Evolutionary conservation across 108 stramenopile genomes (phyloP), one percentile per base, ranked within the genome.

Genomic region (Skeletonema menzelii): DNA sequence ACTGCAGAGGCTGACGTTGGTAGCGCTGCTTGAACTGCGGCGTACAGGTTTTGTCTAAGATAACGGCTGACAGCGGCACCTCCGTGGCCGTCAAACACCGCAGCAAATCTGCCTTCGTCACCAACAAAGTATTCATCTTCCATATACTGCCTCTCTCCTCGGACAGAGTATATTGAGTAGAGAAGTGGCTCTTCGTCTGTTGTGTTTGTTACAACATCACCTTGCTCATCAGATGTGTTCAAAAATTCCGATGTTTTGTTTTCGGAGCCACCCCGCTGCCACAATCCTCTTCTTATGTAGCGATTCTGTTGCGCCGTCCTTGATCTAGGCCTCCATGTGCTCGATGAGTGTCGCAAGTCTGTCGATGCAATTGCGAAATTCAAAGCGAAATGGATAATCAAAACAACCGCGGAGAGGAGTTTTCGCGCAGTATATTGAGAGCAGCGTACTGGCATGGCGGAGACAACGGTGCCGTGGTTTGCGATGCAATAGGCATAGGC

Each of bases 31-130:
- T 90, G 88, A 53, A 84, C 68, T 22, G 57, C 81, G 6, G 84
- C 91, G 55, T 87, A 88, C 13, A 98, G 60, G 73, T 97, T 94
- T 65, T 94, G 85, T 27, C 86, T 59, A 22, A 94, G 72, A 69
- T 93, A 98, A 2, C 77, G 75, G 22, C 91, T 88, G 3, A 98
- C 96, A 15, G 90, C 85, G 31, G 53, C 65, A 11, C 96, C 95
- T 32, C 98, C 98, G 72, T 99, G 98, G 4, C 98, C 98, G 73
- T 99, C 98, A 78, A 98, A 98, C 7, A 97, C 97, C 19, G 92
- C 97, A 46, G 79, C 84, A 77, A 95, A 91, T 44, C 80, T 65
- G 14, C 85, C 85, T 20, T 78, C 70, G 3, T 63, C 26, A 14
- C 70, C 67, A 19, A 87, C 63, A 65, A 85, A 86, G 59, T 69